Evolutionary conservation across 2,329 filamentous ascomycete species (phyloP).

Genomic region (Acrocalymma vagum): DNA sequence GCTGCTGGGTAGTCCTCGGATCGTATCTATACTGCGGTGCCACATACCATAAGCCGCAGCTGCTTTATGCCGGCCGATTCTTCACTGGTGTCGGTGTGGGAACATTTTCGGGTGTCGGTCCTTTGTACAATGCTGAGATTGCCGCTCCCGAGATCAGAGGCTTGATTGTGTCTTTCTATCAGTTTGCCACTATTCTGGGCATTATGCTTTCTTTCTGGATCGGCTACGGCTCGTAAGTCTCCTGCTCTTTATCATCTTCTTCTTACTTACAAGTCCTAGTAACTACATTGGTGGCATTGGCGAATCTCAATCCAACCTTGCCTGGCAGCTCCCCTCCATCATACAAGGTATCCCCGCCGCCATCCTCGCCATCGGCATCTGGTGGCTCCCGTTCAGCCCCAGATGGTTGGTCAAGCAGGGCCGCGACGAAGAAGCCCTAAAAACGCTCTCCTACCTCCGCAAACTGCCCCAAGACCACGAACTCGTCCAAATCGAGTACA

Average conservation of each 20-base stretch:
- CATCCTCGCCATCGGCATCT: constrained; percentile 33
- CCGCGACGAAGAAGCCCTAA: constrained; percentile 31
- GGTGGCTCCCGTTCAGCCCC: constrained; percentile 35
- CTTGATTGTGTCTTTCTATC: constrained; percentile 37
- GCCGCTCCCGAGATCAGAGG: constrained; percentile 37
- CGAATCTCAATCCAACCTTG: constrained; percentile 33
- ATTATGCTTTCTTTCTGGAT: constrained; percentile 45
- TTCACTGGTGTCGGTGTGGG: constrained; percentile 61
- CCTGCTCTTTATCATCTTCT: constrained; percentile 50
- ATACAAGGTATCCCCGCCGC: constrained; percentile 35
- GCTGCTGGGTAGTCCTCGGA: constrained; percentile 51
- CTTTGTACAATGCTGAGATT: constrained; percentile 57
- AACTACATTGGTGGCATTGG: constrained; percentile 55
- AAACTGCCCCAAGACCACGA: constrained; percentile 39
- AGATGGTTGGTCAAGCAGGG: constrained; percentile 37
- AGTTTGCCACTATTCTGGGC: constrained; percentile 38
- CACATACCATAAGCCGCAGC: constrained; percentile 45
- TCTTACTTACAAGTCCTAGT: constrained; percentile 1
- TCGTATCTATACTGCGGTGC: constrained; percentile 57
- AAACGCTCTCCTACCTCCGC: constrained; percentile 36
- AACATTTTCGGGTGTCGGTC: constrained; percentile 55
- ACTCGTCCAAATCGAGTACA: constrained; percentile 54
- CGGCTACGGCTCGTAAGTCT: constrained; percentile 31
- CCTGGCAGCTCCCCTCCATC: constrained; percentile 35
- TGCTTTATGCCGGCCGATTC: constrained; percentile 60